Evolutionary conservation across 2,329 filamentous ascomycete species (phyloP).

Genomic region (Calonectria crousiana): DNA sequence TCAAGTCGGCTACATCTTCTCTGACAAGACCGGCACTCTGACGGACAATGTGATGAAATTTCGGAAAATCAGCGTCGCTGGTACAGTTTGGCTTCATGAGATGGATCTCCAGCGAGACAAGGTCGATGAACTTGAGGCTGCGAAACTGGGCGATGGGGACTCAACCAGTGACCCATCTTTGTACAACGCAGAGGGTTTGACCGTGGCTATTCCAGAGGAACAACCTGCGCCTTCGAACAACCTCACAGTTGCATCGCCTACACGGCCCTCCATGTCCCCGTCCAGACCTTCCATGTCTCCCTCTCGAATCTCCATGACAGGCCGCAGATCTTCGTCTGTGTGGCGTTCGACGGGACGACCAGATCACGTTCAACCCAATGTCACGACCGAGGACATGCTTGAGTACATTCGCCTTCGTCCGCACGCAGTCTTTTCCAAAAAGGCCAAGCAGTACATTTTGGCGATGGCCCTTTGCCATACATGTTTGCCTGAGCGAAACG

Average conservation of each 20-base stretch:
- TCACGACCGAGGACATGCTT: conserved; percentile 79
- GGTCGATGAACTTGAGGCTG: conserved; percentile 27
- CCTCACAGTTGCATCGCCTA: conserved; percentile 43
- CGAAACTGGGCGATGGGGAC: conserved; percentile 35
- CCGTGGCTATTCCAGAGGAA: conserved; percentile 48
- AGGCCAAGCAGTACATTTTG: conserved; percentile 85
- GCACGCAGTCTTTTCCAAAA: conserved; percentile 80
- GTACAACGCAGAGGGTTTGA: conserved; percentile 45
- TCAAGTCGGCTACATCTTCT: conserved; percentile 91
- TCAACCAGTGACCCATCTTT: conserved; percentile 43
- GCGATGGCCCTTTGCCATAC: conserved; percentile 91
- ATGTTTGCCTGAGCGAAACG: conserved; percentile 82
- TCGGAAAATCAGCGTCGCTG: conserved; percentile 89
- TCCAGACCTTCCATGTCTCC: conserved; percentile 44
- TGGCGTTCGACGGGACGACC: conserved; percentile 63
- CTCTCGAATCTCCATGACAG: conserved; percentile 47
- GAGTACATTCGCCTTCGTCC: conserved; percentile 82
- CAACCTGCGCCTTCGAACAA: conserved; percentile 28
- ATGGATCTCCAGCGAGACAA: conserved; percentile 69
- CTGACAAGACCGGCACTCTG: conserved; percentile 93
- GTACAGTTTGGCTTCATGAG: conserved; percentile 90
- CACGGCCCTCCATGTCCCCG: conserved; percentile 46
- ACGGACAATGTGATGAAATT: conserved; percentile 98
- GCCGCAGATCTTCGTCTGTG: conserved; percentile 61
- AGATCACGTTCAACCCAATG: conserved; percentile 65